phyloP scores from a whole-genome alignment of 1,284 basidiomycete genomes.

The Phellinidium pouzarii region DNA sequence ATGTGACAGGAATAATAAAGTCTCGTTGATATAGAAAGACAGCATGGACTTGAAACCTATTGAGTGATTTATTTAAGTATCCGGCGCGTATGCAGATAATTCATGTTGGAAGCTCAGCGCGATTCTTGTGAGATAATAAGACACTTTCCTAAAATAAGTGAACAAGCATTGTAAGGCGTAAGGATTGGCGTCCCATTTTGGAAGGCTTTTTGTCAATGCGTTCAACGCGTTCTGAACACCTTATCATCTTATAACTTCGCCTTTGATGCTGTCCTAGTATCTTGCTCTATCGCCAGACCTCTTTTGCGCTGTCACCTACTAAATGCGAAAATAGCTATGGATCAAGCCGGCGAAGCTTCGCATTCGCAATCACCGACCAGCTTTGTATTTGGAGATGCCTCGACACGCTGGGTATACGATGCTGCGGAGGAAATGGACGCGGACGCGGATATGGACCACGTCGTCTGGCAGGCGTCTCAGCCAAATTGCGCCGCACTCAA shows the following conservation, averaged over 20 bases:
- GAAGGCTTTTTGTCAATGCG: neutral
- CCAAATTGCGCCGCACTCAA: slow-evolving; percentile 9
- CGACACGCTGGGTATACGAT: slow-evolving; percentile 6
- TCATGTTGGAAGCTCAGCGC: too few species aligned
- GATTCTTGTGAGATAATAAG: too few species aligned
- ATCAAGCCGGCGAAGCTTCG: neutral
- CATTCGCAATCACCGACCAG: neutral
- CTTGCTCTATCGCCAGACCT: neutral
- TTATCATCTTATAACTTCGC: neutral
- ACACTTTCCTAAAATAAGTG: too few species aligned
- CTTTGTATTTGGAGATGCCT: neutral
- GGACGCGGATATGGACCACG: slow-evolving; percentile 6
- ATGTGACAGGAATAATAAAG: too few species aligned
- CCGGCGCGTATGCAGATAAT: too few species aligned
- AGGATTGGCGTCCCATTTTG: neutral
- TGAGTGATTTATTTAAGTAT: neutral
- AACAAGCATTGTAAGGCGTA: too few species aligned
- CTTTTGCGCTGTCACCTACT: neutral
- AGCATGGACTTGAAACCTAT: too few species aligned
- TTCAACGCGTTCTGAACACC: neutral
- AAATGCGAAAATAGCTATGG: neutral
- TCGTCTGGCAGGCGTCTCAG: slow-evolving; percentile 16
- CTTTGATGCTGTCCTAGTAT: neutral
- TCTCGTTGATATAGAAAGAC: too few species aligned
- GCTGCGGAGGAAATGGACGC: neutral